A percentile compares a stretch with the other conserved stretches of the same genome.
phyloP scores from a whole-genome alignment of 164 flowering plant genomes.

The Aristolochia fimbriata region DNA sequence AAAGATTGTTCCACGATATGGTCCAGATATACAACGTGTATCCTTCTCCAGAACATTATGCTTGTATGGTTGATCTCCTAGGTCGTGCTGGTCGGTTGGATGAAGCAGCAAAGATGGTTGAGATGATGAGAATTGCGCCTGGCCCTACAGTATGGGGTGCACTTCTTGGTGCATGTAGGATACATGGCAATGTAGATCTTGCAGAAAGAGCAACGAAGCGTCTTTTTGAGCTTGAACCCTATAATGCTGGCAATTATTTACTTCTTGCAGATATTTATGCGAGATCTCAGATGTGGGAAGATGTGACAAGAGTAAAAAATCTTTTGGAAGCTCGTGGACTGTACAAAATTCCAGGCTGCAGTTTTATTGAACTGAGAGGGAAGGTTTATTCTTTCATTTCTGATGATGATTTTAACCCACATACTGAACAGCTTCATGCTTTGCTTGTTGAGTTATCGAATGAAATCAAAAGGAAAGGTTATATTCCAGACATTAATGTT shows the following conservation, averaged over 20 bases:
- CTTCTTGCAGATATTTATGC: constrained; percentile 13
- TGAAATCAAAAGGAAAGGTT: constrained; percentile 69
- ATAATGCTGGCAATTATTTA: constrained; percentile 16
- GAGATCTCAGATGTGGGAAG: constrained; percentile 2
- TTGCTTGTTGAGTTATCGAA: constrained; percentile 5
- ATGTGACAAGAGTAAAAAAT: constrained; percentile 5
- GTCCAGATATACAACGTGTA: background rate
- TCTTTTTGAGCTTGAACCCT: constrained; percentile 17
- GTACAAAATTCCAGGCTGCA: constrained; percentile 11
- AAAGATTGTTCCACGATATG: constrained; percentile 10
- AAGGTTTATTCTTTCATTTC: constrained; percentile 12
- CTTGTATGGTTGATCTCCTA: constrained; percentile 20
- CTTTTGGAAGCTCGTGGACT: constrained; percentile 8
- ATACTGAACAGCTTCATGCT: constrained; percentile 11
- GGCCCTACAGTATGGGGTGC: constrained; percentile 17
- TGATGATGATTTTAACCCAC: constrained; percentile 9
- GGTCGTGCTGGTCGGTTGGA: constrained; percentile 19
- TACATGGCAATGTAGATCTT: constrained; percentile 14
- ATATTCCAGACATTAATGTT: constrained; percentile 49
- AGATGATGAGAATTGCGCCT: constrained; percentile 10
- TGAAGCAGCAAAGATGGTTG: constrained; percentile 12
- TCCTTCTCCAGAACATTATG: constrained; percentile 13
- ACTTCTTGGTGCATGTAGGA: constrained; percentile 18
- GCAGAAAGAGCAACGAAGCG: constrained; percentile 11
- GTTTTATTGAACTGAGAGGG: constrained; percentile 11